Conservation (phyloP, 306 rosid genomes). For the Citrullus colocynthis region DNA sequence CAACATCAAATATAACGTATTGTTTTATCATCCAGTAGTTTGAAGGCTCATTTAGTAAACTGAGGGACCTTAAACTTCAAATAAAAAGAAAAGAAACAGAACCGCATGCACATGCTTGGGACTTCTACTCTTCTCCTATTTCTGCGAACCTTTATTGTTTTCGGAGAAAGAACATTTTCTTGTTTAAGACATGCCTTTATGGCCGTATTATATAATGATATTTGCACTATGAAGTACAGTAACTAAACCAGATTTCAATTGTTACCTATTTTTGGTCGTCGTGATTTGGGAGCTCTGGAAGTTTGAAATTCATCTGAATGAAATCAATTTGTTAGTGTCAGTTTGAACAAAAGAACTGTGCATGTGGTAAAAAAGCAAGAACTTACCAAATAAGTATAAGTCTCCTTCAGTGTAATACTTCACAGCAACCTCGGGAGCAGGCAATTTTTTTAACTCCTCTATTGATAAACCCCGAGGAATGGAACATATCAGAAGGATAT, state of each 20-base stretch:
- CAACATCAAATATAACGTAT: background rate
- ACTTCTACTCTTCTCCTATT: background rate
- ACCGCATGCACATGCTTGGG: background rate
- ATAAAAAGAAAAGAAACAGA: background rate
- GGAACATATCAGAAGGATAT: constrained; percentile 13
- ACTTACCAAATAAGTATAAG: constrained; percentile 80
- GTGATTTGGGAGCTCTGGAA: constrained; percentile 67
- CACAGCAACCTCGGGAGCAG: constrained; percentile 88
- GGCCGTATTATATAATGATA: background rate
- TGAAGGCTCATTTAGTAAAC: background rate
- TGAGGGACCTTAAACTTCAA: background rate
- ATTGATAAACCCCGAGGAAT: constrained; percentile 11
- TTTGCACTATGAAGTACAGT: background rate
- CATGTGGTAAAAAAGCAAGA: constrained; percentile 1
- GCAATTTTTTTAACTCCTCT: constrained; percentile 72
- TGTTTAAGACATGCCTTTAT: background rate
- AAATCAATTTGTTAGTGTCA: constrained; percentile 16
- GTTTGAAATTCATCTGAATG: constrained; percentile 93
- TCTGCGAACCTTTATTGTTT: background rate
- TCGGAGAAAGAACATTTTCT: background rate
- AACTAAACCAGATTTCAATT: constrained; percentile 3
- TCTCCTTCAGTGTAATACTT: constrained; percentile 83
- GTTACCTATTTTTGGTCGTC: constrained; percentile 86
- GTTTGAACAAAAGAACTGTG: background rate
- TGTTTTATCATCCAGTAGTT: background rate